phyloP scores from a whole-genome alignment of 495 filamentous ascomycete species.

The Peziza echinospora region DNA sequence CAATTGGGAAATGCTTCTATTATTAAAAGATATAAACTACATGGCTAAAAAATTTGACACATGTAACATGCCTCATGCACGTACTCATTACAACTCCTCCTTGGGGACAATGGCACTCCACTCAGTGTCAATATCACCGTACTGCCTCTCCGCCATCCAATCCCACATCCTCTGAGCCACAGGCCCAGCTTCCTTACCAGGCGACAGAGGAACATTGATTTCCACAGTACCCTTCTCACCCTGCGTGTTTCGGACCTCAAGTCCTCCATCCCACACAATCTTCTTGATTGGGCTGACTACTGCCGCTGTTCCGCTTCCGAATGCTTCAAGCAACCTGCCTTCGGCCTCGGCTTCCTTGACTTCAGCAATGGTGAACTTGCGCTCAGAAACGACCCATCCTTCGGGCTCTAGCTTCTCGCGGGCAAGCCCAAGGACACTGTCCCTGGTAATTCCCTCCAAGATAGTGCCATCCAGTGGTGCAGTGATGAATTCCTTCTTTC shows the following conservation, averaged over 20 bases:
- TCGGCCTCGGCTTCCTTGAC: constrained; percentile 58
- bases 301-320: constrained; percentile 80
- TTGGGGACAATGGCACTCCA: constrained; percentile 35
- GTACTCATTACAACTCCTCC: constrained; percentile 13
- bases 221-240: constrained; percentile 3
- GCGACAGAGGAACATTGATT: constrained; percentile 21
- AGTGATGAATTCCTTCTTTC: constrained; percentile 73
- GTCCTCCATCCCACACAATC: constrained; percentile 65
- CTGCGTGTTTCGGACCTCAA: constrained; percentile 37
- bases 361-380: constrained; percentile 73
- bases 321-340: constrained; percentile 73
- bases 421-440: constrained; percentile 65
- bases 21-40: too few relatives aligned
- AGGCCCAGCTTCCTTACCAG: constrained; percentile 66
- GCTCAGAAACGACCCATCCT: constrained; percentile 73
- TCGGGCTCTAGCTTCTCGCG: constrained; percentile 59
- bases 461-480: constrained; percentile 95
- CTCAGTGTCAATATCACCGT: constrained; percentile 71
- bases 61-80: too few relatives aligned
- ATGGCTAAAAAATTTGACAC: too few relatives aligned
- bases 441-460: constrained; percentile 77
- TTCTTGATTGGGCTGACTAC: constrained; percentile 60
- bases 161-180: constrained; percentile 68
- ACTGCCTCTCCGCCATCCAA: constrained; percentile 90
- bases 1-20: too few relatives aligned